Percentiles rank a stretch among this genome's conserved stretches.
phyloP scores from a whole-genome alignment of 495 filamentous ascomycete genomes.

The Lasiosphaeria hispida region DNA sequence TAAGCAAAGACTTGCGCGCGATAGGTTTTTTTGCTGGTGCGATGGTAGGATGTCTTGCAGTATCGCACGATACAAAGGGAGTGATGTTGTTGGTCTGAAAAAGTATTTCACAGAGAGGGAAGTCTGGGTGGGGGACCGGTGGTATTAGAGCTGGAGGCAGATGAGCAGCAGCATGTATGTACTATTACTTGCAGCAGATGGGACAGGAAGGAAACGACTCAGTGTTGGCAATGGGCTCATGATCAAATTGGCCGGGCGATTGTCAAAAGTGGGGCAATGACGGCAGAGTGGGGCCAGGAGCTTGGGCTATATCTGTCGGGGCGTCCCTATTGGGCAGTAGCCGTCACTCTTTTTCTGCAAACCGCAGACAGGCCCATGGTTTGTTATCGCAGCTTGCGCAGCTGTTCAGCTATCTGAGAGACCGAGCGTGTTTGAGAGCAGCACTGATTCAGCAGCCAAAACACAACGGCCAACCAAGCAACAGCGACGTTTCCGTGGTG shows the following conservation, averaged over 20 bases:
- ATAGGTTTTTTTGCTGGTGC: neutral
- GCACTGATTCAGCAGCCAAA: slow-evolving; percentile 5
- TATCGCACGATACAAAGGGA: neutral
- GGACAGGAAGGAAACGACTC: neutral
- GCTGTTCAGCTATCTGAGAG: neutral
- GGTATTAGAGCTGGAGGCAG: neutral
- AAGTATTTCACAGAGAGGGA: neutral
- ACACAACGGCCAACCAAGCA: slow-evolving; percentile 5
- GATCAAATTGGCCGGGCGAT: slow-evolving; percentile 19
- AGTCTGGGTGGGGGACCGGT: too few relatives aligned
- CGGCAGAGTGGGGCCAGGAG: slow-evolving; percentile 15
- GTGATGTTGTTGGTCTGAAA: neutral
- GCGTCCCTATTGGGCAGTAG: neutral
- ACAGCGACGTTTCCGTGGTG: slow-evolving; percentile 12
- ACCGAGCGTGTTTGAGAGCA: neutral
- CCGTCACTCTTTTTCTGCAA: neutral
- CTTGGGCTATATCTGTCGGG: neutral
- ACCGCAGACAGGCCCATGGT: too few relatives aligned
- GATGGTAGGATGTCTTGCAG: neutral
- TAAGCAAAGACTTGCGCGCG: neutral
- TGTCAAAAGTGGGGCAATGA: slow-evolving; percentile 26
- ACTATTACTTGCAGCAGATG: neutral
- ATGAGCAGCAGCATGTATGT: neutral
- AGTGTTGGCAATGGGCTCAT: slow-evolving; percentile 13
- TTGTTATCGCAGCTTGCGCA: neutral